phyloP scores from a whole-genome alignment of 441 rosid genomes.

The Gossypium schwendimanii region DNA sequence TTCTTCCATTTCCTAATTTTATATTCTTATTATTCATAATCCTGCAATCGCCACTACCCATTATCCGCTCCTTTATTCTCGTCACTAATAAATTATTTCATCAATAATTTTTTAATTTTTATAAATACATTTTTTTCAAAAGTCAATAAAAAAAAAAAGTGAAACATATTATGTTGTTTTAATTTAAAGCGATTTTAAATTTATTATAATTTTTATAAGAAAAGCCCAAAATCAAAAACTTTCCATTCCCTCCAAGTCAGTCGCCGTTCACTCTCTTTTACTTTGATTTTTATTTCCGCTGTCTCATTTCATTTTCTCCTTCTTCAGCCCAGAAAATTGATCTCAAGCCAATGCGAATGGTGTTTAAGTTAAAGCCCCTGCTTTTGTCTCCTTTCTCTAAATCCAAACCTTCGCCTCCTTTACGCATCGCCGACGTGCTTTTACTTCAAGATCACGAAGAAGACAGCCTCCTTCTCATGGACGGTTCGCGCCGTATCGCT shows the following conservation, averaged over 20 bases:
- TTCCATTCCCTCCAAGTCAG: background rate
- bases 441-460: slow-evolving; percentile 10
- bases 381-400: background rate
- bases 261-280: background rate
- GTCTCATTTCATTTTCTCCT: background rate
- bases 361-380: background rate
- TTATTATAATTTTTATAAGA: background rate
- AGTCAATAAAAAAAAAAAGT: background rate
- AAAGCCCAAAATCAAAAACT: background rate
- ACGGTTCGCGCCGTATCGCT: background rate
- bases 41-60: background rate
- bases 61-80: background rate
- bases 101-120: too few species aligned
- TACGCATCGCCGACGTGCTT: slow-evolving; percentile 13
- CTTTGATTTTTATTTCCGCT: background rate
- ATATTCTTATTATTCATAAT: background rate
- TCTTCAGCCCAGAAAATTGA: background rate
- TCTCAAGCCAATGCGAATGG: background rate
- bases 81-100: background rate
- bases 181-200: background rate
- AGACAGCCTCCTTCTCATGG: background rate
- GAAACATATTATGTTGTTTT: background rate
- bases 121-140: too few species aligned
- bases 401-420: slow-evolving; percentile 7
- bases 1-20: background rate